These are phyloP conservation scores for Chrysosporium keratinophilum DNA, from an alignment of 2,329 filamentous ascomycete species.

Conservation along the genomic window DNA sequence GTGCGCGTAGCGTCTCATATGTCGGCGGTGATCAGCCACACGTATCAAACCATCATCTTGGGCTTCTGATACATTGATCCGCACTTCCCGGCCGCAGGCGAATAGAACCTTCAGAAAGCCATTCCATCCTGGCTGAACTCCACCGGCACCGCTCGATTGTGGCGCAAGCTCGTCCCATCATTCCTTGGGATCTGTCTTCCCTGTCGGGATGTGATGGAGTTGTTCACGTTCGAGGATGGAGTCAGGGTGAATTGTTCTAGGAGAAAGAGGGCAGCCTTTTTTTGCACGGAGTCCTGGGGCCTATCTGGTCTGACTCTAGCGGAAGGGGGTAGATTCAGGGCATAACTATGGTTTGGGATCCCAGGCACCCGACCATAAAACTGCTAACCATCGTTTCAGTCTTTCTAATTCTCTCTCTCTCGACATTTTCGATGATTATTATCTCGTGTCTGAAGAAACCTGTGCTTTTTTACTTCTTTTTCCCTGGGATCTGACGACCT, in stretches of 20 bases:
- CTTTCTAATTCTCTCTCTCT: conserved; percentile 5
- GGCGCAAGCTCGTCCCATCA: not conserved
- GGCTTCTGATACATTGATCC: not conserved
- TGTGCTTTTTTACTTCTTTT: not conserved
- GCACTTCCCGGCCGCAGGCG: not conserved
- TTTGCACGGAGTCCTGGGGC: no score
- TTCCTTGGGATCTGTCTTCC: no score
- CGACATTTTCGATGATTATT: not conserved
- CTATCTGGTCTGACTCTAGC: no score
- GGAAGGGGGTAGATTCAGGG: no score
- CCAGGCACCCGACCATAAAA: no score
- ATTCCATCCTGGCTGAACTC: not conserved
- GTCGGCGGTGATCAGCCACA: not conserved
- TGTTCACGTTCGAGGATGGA: no score
- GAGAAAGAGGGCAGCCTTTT: no score
- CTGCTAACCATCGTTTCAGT: no score
- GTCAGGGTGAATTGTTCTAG: no score
- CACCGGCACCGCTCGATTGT: not conserved
- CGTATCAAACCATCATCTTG: not conserved
- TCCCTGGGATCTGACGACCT: not conserved
- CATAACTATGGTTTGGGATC: no score
- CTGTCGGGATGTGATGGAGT: no score
- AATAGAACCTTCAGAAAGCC: not conserved
- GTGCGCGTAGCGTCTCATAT: not conserved
- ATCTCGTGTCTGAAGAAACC: no score